Percentiles rank a stretch among this genome's conserved stretches.
These are phyloP conservation scores for Saturnispora zaruensis DNA, from an alignment of 805 yeast species.

Conservation along the genomic window DNA sequence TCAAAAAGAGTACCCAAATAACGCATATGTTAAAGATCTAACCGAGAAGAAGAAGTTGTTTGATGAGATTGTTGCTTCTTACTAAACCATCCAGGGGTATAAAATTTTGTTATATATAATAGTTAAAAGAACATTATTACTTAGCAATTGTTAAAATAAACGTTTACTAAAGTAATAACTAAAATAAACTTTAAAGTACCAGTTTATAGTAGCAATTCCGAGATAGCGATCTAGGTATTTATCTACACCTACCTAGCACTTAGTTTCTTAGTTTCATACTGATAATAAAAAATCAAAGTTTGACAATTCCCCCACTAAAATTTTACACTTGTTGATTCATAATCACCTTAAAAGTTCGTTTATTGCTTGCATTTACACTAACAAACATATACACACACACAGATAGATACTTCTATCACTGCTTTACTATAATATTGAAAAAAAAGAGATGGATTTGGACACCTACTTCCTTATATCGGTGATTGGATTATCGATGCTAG, in stretches of 20 bases:
- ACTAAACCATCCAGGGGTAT: neutral
- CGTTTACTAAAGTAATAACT: too few species aligned
- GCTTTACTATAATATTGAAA: neutral
- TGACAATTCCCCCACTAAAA: neutral
- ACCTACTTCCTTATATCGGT: neutral
- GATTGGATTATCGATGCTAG: neutral
- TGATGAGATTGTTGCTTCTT: conserved; percentile 49
- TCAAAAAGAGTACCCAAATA: conserved; percentile 39
- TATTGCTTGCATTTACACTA: neutral
- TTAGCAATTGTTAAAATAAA: too few species aligned
- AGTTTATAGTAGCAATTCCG: too few species aligned
- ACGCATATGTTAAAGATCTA: conserved; percentile 46
- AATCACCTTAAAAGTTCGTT: neutral
- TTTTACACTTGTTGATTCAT: neutral
- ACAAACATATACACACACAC: neutral
- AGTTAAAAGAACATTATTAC: too few species aligned
- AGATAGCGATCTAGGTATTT: too few species aligned
- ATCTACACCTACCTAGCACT: neutral
- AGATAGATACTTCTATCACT: neutral
- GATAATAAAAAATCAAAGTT: neutral
- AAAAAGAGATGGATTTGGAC: neutral
- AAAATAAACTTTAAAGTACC: too few species aligned
- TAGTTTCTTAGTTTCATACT: neutral
- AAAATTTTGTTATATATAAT: neutral
- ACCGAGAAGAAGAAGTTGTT: conserved; percentile 56